Evolutionary conservation across 495 filamentous ascomycete genomes (phyloP), one percentile per base, ranked within the genome.

Genomic region (Evernia prunastri): DNA sequence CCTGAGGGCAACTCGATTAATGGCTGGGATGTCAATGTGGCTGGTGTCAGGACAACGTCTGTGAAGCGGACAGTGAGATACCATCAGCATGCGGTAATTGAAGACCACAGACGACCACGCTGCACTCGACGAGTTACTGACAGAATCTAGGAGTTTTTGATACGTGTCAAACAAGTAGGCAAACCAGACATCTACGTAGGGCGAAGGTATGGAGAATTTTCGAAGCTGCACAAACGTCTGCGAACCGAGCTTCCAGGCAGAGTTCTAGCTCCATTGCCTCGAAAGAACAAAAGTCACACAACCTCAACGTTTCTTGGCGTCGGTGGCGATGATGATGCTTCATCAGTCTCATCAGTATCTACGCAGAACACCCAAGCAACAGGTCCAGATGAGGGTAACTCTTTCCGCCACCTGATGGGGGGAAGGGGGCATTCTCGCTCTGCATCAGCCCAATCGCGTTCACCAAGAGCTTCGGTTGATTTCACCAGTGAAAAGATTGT

Each of bases 11-110:
- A 96, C 75, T 85, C 86, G 61, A 88, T 95, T 57, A 90, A 98
- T 75, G 92, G 90, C 11, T 97, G 94, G 94, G 92, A 97, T 74
- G 85, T 97, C 65, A 98, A 98, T 77, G 88, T 98, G 60, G 92
- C 92, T 23, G 90, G 87, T 33, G 94, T 98, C 56, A 83, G 92
- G 56, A 87, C 89, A 3, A 88, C 83, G 7, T 85, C 82, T 27
- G 79, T 91, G 42, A 94, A 93, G 81, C 85, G 92, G 71, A 96
- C 92, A 42, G 84, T 97, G 37, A 79, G 94, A 58, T 86, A 93
- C 69, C 95, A 96, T 74, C 87, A 89, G 70, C 95, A 98, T 79
- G 91, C 94, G 60, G 92, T 96, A 78, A 74, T 87, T 75, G 58
- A 39, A 4, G 15, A 12, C 12, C 47, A 42, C 53, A n/a, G 20